A percentile compares a stretch with the other conserved stretches of the same genome.
phyloP scores from a whole-genome alignment of 441 rosid genomes.

The Croton laevigatus region DNA sequence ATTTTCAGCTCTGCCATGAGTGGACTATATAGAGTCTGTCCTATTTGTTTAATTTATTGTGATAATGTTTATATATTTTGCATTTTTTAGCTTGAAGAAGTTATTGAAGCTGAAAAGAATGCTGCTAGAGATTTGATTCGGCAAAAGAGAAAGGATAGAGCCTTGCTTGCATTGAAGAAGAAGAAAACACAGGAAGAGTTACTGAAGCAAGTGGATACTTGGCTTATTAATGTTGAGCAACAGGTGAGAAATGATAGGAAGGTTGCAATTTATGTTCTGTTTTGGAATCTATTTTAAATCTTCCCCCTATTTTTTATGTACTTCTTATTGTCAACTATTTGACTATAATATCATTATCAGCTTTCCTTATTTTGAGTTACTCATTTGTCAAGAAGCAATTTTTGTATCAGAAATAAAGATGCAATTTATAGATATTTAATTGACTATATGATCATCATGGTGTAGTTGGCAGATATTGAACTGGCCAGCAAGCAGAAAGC shows the following conservation, averaged over 20 bases:
- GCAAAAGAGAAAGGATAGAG: constrained; percentile 77
- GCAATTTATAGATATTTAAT: neutral
- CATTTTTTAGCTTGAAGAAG: constrained; percentile 59
- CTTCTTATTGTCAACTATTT: neutral
- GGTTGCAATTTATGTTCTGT: neutral
- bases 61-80: constrained; percentile 9
- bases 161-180: constrained; percentile 88
- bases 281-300: neutral
- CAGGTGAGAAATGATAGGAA: constrained; percentile 46
- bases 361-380: neutral
- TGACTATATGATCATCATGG: constrained; percentile 8
- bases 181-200: constrained; percentile 82
- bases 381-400: neutral
- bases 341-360: neutral
- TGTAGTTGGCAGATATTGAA: constrained; percentile 90
- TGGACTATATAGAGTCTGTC: no score
- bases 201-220: constrained; percentile 82
- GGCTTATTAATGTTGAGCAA: constrained; percentile 96
- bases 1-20: neutral
- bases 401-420: no score
- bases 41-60: neutral
- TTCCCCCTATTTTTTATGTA: neutral
- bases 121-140: constrained; percentile 80
- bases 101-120: constrained; percentile 88
- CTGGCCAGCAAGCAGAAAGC: constrained; percentile 90